Base-by-base conservation (phyloP, 805 yeast genomes). In the Kregervanrija delftensis region DNA sequence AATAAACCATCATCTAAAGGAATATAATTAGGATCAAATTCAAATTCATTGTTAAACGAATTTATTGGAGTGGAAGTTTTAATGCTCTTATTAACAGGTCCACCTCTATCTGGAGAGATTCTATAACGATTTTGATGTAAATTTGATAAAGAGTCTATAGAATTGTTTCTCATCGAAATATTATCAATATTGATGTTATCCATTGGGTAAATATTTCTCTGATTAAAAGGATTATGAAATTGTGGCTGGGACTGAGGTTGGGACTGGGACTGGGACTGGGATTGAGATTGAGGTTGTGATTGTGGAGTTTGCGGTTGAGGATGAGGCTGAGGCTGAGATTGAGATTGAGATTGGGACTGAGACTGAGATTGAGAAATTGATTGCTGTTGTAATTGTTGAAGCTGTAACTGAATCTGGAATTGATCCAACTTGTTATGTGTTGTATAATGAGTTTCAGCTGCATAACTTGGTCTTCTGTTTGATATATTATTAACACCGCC, bases 391-490 rank as follows among this genome's bases (percentile, higher is more conserved):
- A 43, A 46, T n/a, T 39, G 44, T 14, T 53, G 52, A 22, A 49
- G 54, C 41, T 42, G 36, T 35, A 13, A 8, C 11, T 33, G 35
- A 6, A 13, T n/a, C 35, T 33, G 35, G 9, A 33, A 33, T 8
- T n/a, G 35, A 33, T n/a, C 13, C 14, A 33, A 33, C 35, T 33
- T n/a, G 8, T 22, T 22, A 22, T 22, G 28, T 22, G 28, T 22
- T 22, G 28, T 22, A 22, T 22, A 22, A 22, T 80, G 74, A 47
- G 77, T 68, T 56, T 82, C 91, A 2, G 89, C 86, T 11, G 87
- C 80, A 57, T 79, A 83, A 43, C 83, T 76, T 11, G 90, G 88
- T 62, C 93, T 73, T 62, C 93, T 72, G 10, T 84, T 76, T 17
- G 76, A 73, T 37, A 81, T 78, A 45, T 68, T 77, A 30, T 77